These are phyloP conservation scores for Syzygium syzygioides DNA, from an alignment of 441 rosid species.

Conservation along the genomic window DNA sequence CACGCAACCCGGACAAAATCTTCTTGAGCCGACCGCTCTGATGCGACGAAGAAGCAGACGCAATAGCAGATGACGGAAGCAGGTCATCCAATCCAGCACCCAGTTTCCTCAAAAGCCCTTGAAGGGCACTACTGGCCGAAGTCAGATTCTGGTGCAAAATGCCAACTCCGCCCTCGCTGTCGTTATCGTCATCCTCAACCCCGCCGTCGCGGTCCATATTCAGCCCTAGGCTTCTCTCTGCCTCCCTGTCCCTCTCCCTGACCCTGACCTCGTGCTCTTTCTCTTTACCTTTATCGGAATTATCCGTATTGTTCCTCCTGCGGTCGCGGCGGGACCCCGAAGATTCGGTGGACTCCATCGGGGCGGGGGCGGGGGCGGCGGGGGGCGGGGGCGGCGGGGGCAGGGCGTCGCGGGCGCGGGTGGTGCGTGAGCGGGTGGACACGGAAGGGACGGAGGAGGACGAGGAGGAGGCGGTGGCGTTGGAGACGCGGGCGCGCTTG, in stretches of 20 bases:
- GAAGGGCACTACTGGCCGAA: constrained; percentile 94
- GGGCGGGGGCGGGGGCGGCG: constrained; percentile 8
- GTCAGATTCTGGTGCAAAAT: constrained; percentile 83
- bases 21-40: constrained; percentile 85
- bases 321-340: constrained; percentile 72
- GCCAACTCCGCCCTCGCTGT: constrained; percentile 67
- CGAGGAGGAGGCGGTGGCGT: constrained; percentile 10
- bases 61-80: constrained; percentile 70
- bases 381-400: constrained; percentile 24
- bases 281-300: constrained; percentile 90
- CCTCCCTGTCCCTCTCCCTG: constrained; percentile 33
- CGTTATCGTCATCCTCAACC: constrained; percentile 58
- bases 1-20: constrained; percentile 81
- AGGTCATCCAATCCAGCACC: constrained; percentile 97
- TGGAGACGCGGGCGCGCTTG: constrained; percentile 63
- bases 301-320: constrained; percentile 18
- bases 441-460: constrained; percentile 4
- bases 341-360: constrained; percentile 77
- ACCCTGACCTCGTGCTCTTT: constrained; percentile 78
- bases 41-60: constrained; percentile 82
- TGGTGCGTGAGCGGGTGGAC: constrained; percentile 1
- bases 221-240: constrained; percentile 40
- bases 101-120: constrained; percentile 87
- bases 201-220: constrained; percentile 50
- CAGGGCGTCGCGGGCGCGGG: constrained; percentile 4